These are phyloP conservation scores for Suillus bovinus DNA, from an alignment of 768 basidiomycete genomes.

Conservation along the genomic window DNA sequence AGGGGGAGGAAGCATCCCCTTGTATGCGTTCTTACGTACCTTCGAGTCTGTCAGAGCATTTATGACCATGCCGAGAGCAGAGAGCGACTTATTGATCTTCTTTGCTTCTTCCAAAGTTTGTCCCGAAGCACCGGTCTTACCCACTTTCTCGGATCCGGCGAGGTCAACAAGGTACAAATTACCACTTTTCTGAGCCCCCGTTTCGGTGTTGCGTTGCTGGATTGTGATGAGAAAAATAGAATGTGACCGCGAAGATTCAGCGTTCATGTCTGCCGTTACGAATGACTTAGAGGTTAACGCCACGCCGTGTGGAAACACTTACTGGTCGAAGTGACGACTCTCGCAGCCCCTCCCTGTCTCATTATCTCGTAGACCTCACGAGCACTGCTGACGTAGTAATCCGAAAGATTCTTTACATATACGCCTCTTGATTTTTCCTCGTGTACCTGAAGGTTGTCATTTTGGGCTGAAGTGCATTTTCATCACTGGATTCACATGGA, in stretches of 20 bases:
- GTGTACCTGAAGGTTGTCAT: conserved; percentile 97
- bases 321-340: conserved; percentile 96
- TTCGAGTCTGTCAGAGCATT: conserved; percentile 97
- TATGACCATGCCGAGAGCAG: conserved; percentile 98
- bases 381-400: conserved; percentile 96
- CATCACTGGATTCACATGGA: not conserved
- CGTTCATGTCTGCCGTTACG: conserved; percentile 86
- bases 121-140: conserved; percentile 98
- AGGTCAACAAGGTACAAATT: conserved; percentile 97
- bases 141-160: conserved; percentile 98
- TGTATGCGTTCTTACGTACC: conserved; percentile 43
- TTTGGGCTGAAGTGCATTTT: conserved; percentile 62
- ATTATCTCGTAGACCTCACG: conserved; percentile 98
- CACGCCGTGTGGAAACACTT: conserved; percentile 32
- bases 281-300: conserved; percentile 10
- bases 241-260: conserved; percentile 97
- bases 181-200: conserved; percentile 93
- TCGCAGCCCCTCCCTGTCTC: conserved; percentile 90
- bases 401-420: conserved; percentile 96
- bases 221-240: conserved; percentile 99
- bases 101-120: conserved; percentile 99
- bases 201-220: conserved; percentile 94
- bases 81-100: conserved; percentile 99
- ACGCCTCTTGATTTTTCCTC: conserved; percentile 98
- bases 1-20: not conserved